Conservation (phyloP, 805 yeast genomes). For the Starmerella cellae region DNA sequence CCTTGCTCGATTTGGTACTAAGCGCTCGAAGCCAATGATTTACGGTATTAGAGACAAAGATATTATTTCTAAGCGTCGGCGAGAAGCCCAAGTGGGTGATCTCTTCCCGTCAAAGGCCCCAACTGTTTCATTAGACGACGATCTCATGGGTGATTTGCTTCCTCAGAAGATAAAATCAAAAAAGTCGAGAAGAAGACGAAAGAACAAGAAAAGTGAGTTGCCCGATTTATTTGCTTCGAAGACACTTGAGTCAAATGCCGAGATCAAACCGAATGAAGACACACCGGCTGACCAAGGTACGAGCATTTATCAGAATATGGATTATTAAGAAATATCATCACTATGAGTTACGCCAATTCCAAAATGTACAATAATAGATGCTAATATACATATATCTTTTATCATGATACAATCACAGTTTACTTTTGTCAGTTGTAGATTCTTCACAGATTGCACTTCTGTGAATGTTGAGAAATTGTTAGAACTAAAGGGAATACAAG, state of each 20-base stretch:
- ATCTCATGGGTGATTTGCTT: conserved; percentile 28
- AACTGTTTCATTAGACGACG: conserved; percentile 8
- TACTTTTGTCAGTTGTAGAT: too few relatives aligned
- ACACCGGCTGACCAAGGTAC: background rate
- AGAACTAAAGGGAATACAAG: too few relatives aligned
- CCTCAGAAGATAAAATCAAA: conserved; percentile 24
- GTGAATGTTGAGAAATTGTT: too few relatives aligned
- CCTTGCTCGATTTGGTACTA: conserved; percentile 20
- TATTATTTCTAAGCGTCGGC: conserved; percentile 5
- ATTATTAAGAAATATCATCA: conserved; percentile 8
- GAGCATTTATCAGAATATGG: conserved; percentile 18
- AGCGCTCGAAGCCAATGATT: conserved; percentile 20
- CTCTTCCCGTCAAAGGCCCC: conserved; percentile 20
- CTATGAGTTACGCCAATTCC: too few relatives aligned
- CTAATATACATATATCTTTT: too few relatives aligned
- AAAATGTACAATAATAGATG: too few relatives aligned
- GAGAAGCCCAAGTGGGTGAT: conserved; percentile 16
- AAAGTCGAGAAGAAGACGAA: background rate
- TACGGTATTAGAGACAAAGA: conserved; percentile 17
- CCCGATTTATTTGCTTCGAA: conserved; percentile 20
- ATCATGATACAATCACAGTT: too few relatives aligned
- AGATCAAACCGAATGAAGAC: background rate
- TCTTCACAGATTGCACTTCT: too few relatives aligned
- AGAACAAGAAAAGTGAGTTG: conserved; percentile 6
- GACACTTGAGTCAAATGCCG: conserved; percentile 4